Conservation (phyloP, 2,329 filamentous ascomycete genomes). For the Xylaria sp. region DNA sequence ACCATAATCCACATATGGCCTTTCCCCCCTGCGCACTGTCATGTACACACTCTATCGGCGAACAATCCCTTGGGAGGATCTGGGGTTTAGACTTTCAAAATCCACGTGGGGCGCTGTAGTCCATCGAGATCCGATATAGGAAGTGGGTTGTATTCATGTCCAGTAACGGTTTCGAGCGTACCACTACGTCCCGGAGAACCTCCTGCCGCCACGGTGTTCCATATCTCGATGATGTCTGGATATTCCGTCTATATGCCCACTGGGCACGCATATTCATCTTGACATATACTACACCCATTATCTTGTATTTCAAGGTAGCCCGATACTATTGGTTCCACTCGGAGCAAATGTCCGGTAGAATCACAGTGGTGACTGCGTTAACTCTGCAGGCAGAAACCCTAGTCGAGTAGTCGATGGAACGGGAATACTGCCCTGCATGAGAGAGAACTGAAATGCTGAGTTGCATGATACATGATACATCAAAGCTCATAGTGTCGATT, state of each 20-base stretch:
- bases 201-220: not conserved
- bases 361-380: not conserved
- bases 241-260: conserved; percentile 4
- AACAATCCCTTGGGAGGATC: not conserved
- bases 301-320: not conserved
- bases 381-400: conserved; percentile 8
- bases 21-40: not conserved
- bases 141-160: conserved; percentile 12
- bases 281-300: not conserved
- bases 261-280: conserved; percentile 9
- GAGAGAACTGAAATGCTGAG: not conserved
- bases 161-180: not conserved
- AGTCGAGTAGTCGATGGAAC: not conserved
- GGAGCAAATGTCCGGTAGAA: conserved; percentile 16
- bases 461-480: conserved; percentile 3
- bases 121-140: conserved; percentile 25
- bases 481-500: conserved; percentile 11
- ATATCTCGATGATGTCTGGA: conserved; percentile 2
- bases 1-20: conserved; percentile 1
- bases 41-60: not conserved
- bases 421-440: not conserved
- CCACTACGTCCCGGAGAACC: not conserved
- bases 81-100: not conserved
- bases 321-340: conserved; percentile 23
- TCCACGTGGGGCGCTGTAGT: conserved; percentile 5